phyloP scores from a whole-genome alignment of 352 stramenopile species.

The Globisporangium yorkense region DNA sequence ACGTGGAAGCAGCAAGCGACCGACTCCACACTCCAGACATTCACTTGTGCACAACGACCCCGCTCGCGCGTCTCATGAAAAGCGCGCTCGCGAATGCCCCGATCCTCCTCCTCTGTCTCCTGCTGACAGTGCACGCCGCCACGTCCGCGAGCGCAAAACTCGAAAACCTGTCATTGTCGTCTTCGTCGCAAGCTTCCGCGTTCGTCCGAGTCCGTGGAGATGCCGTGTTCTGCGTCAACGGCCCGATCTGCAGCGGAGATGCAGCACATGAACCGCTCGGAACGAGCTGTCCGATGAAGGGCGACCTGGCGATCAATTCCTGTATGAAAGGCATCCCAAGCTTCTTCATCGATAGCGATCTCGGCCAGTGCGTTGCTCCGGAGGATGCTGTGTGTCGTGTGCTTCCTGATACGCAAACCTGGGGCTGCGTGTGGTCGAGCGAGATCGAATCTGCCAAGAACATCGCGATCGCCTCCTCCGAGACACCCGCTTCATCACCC shows the following conservation, averaged over 20 bases:
- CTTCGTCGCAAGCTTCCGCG: constrained; percentile 7
- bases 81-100: background rate
- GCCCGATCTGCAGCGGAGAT: constrained; percentile 24
- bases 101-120: background rate
- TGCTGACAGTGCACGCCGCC: background rate
- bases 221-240: constrained; percentile 34
- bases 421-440: constrained; percentile 6
- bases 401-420: background rate
- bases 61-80: background rate
- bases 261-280: constrained; percentile 17
- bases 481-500: too few relatives aligned
- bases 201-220: constrained; percentile 14
- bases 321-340: constrained; percentile 23
- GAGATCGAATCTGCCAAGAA: background rate
- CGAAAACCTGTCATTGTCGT: constrained; percentile 12
- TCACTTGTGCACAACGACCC: too few relatives aligned
- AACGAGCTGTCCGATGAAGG: constrained; percentile 22
- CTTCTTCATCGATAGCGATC: constrained; percentile 9
- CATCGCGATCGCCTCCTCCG: background rate
- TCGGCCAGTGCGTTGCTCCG: constrained; percentile 16
- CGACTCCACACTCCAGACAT: too few relatives aligned
- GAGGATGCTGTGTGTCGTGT: constrained; percentile 16
- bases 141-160: too few relatives aligned
- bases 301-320: constrained; percentile 19
- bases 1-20: too few relatives aligned